Percentiles rank a stretch among this genome's conserved stretches.
These are phyloP conservation scores for Obelidium mucronatum DNA, from an alignment of 192 early-diverging fungal species.

Conservation along the genomic window DNA sequence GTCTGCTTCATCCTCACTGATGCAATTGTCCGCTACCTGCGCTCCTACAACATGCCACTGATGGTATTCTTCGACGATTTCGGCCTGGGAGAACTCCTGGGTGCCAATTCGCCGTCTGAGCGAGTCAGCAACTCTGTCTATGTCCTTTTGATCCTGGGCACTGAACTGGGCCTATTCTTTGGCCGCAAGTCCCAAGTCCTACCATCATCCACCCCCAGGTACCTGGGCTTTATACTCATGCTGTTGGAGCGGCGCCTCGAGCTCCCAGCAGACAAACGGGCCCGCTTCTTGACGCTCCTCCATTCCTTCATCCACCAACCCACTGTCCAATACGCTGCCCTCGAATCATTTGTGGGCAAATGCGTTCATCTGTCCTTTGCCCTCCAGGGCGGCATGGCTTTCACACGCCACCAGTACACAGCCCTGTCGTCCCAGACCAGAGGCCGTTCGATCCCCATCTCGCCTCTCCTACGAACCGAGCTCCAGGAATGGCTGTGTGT, in stretches of 20 bases:
- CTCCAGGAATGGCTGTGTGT: constrained; percentile 3
- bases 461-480: background rate
- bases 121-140: background rate
- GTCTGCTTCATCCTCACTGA: constrained; percentile 3
- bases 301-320: background rate
- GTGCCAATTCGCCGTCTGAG: background rate
- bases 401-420: background rate
- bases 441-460: background rate
- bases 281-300: background rate
- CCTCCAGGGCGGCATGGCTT: constrained; percentile 4
- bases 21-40: background rate
- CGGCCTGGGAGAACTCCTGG: background rate
- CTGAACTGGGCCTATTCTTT: background rate
- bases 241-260: background rate
- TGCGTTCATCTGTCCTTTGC: constrained; percentile 1
- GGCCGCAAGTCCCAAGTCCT: background rate
- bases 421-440: background rate
- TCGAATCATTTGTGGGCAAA: constrained; percentile 1
- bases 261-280: background rate
- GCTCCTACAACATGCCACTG: background rate
- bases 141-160: background rate
- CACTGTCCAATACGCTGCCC: background rate
- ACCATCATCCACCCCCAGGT: background rate
- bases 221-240: no score
- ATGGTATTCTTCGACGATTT: background rate